A percentile compares a stretch with the other conserved stretches of the same genome.
Evolutionary conservation across 805 yeast species (phyloP).

Genomic region (Ogataea sp.): DNA sequence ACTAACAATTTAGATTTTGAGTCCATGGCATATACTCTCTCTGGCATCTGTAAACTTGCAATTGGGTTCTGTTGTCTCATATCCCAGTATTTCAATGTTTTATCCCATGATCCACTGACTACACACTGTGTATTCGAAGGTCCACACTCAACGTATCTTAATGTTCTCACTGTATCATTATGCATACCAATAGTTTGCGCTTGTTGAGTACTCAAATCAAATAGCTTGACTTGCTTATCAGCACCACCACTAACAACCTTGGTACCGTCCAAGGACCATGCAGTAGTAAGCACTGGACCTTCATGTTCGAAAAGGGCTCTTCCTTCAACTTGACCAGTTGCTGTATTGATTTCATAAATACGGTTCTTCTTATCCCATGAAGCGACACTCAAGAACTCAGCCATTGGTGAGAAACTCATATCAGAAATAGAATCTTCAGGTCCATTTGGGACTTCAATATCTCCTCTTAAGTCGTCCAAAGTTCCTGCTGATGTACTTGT

Average conservation of each 20-base stretch:
- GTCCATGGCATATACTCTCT: constrained; percentile 88
- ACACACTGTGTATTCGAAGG: constrained; percentile 76
- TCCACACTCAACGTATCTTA: constrained; percentile 76
- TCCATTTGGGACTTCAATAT: constrained; percentile 62
- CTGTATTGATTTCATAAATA: constrained; percentile 73
- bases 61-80: constrained; percentile 77
- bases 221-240: constrained; percentile 79
- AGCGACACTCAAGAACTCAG: constrained; percentile 71
- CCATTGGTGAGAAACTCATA: constrained; percentile 78
- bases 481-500: constrained; percentile 33
- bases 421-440: constrained; percentile 92
- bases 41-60: constrained; percentile 76
- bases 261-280: constrained; percentile 84
- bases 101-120: constrained; percentile 95
- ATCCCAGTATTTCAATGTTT: constrained; percentile 93
- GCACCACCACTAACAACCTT: constrained; percentile 85
- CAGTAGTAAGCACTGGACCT: constrained; percentile 74
- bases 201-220: constrained; percentile 78
- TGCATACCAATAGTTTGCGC: constrained; percentile 80
- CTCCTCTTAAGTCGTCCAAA: constrained; percentile 58
- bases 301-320: constrained; percentile 85
- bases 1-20: constrained; percentile 72
- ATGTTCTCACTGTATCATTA: constrained; percentile 67
- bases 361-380: constrained; percentile 96
- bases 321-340: constrained; percentile 74